Base-by-base conservation (phyloP, 192 early-diverging fungal species). In the Entophlyctis luteolus region DNA sequence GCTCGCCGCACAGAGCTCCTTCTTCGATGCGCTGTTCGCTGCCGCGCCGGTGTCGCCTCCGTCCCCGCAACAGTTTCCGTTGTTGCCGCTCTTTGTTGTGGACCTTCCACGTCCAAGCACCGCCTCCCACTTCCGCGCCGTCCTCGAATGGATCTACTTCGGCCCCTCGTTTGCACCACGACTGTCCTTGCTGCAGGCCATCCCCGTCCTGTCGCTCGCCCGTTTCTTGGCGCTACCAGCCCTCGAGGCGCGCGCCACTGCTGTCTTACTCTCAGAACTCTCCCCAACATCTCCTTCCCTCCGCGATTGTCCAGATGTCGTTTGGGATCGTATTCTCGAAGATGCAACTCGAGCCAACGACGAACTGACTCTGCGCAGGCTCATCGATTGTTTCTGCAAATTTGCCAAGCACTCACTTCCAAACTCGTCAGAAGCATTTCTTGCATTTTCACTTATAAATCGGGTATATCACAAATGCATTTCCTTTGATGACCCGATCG, bases 101-200 rank as follows among this genome's bases (percentile, higher is more conserved):
- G 14, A 14, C 10, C 29, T 62, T n/a, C 59, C 59, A 29, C 36
- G 28, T 20, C 22, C 59, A 12, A 23, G n/a, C 6, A 57, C 1
- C 33, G 14, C 55, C 1, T 35, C 6, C 20, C 12, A 14, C 47
- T 22, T 63, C 8, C 62, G 62, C 32, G 22, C 20, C 10, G 62
- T 50, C 23, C 62, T 63, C 48, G 62, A 63, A 34, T 63, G 62
- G 62, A n/a, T 50, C 25, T 63, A 63, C 36, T 63, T 63, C 35
- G 62, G 62, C 4, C 29, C 14, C 1, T 25, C 8, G 2, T 31
- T 32, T 12, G n/a, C 20, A 10, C 23, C 50, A 23, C 29, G 23
- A 23, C n/a, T 63, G 2, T 48, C 62, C 6, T 25, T 63, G 28
- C 4, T 28, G n/a, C 23, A 12, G 10, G 48, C 36, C 8, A 33